Conservation (phyloP, 73 alveolate species). For the Tetrahymena thermophila region DNA sequence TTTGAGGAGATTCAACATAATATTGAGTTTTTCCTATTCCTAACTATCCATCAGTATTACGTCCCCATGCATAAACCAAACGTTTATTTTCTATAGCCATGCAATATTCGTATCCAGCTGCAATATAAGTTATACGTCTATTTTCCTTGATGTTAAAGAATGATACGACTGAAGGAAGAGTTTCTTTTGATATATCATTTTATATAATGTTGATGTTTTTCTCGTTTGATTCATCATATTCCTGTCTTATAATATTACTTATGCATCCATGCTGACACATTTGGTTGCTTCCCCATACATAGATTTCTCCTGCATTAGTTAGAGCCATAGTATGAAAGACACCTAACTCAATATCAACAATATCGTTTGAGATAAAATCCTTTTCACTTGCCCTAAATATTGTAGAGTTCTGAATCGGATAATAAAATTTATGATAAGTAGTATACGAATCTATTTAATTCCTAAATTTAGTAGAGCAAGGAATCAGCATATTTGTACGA, state of each 20-base stretch:
- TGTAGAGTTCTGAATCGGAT: neutral
- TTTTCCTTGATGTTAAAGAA: constrained; percentile 24
- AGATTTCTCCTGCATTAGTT: constrained; percentile 77
- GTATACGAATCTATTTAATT: neutral
- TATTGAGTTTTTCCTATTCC: constrained; percentile 43
- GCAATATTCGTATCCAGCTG: constrained; percentile 82
- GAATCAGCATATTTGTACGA: constrained; percentile 7
- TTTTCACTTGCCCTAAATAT: neutral
- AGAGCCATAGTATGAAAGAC: constrained; percentile 85
- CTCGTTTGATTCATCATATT: neutral
- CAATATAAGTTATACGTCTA: constrained; percentile 64
- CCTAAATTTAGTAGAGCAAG: neutral
- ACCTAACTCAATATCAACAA: constrained; percentile 78
- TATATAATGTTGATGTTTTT: neutral
- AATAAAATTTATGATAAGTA: neutral
- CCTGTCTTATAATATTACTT: constrained; percentile 6
- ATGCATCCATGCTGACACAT: constrained; percentile 29
- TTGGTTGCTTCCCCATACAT: constrained; percentile 83
- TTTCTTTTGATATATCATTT: neutral
- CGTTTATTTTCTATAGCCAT: constrained; percentile 75
- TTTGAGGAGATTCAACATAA: constrained; percentile 23
- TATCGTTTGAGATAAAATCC: constrained; percentile 40
- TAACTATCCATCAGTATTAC: constrained; percentile 53
- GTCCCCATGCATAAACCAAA: constrained; percentile 83
- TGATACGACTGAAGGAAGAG: constrained; percentile 20